Conservation (phyloP, 768 basidiomycete genomes). For the Lactifluus rugatus region DNA sequence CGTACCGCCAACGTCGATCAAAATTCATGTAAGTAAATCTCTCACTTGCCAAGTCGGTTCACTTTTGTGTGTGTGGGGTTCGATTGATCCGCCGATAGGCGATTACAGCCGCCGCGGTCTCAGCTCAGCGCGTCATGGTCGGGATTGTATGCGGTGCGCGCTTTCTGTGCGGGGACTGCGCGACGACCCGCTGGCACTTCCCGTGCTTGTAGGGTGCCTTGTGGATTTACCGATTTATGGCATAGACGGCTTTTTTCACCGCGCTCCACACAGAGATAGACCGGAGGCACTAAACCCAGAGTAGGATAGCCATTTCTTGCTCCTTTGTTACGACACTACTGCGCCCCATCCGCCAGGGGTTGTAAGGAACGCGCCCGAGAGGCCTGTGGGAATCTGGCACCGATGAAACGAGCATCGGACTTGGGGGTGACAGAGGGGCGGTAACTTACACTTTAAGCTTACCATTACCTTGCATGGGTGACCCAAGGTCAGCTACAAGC, state of each 20-base stretch:
- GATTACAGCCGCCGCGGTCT: background rate
- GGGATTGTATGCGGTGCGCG: background rate
- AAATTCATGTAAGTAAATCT: background rate
- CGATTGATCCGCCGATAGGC: no score
- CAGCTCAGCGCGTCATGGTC: background rate
- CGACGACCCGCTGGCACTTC: background rate
- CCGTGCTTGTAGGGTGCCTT: background rate
- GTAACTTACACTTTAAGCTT: slow-evolving; percentile 1
- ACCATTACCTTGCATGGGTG: background rate
- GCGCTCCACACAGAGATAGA: background rate
- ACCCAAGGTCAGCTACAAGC: background rate
- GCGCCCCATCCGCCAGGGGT: background rate
- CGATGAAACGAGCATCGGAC: background rate
- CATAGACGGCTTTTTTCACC: background rate
- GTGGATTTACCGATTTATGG: background rate
- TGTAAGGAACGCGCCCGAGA: slow-evolving; percentile 2
- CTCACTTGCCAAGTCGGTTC: no score
- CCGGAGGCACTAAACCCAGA: background rate
- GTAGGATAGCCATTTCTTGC: background rate
- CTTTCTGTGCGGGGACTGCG: background rate
- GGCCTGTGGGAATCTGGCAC: background rate
- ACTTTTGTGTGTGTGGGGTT: no score
- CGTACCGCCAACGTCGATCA: no score
- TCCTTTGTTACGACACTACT: background rate
- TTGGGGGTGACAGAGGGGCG: background rate